phyloP scores from a whole-genome alignment of 2,329 filamentous ascomycete genomes.

The Remersonia thermophila region DNA sequence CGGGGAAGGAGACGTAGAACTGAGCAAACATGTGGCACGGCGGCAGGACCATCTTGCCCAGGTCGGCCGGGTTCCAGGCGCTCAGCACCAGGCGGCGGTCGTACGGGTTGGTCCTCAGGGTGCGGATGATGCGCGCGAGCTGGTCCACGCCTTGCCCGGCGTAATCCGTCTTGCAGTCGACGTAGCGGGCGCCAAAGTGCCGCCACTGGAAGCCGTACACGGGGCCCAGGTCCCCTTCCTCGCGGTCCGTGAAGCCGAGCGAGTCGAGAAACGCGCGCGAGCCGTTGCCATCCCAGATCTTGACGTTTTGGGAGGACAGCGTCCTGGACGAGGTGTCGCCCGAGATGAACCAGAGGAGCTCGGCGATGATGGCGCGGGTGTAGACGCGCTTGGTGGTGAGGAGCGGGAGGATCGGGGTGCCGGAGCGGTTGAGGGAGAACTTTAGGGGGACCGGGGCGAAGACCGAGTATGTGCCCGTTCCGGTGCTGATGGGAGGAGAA shows the following conservation, averaged over 20 bases:
- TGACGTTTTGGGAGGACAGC: slow-evolving; percentile 68
- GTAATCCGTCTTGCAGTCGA: slow-evolving; percentile 70
- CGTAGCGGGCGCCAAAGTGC: slow-evolving; percentile 88
- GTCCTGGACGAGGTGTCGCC: slow-evolving; percentile 70
- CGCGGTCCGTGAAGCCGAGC: slow-evolving; percentile 68
- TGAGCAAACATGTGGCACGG: slow-evolving; percentile 98
- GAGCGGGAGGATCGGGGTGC: slow-evolving; percentile 64
- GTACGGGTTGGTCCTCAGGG: slow-evolving; percentile 71
- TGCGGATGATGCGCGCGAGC: slow-evolving; percentile 77
- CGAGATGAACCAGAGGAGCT: slow-evolving; percentile 91
- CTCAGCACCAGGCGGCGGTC: slow-evolving; percentile 81
- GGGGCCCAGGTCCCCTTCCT: slow-evolving; percentile 79
- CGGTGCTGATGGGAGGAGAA: slow-evolving; percentile 46
- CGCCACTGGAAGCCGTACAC: slow-evolving; percentile 99
- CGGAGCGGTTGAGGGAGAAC: slow-evolving; percentile 61
- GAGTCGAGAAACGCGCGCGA: slow-evolving; percentile 81
- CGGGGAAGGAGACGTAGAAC: slow-evolving; percentile 76
- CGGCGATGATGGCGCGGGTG: slow-evolving; percentile 73
- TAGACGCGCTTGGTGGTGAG: slow-evolving; percentile 97
- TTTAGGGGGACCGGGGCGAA: slow-evolving; percentile 80
- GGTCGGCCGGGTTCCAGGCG: slow-evolving; percentile 86
- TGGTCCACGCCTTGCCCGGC: slow-evolving; percentile 84
- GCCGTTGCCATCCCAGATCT: slow-evolving; percentile 98
- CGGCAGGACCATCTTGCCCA: slow-evolving; percentile 80
- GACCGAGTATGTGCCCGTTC: slow-evolving; percentile 81